These are phyloP conservation scores for Corynascus novoguineensis DNA, from an alignment of 495 filamentous ascomycete species.

Conservation along the genomic window DNA sequence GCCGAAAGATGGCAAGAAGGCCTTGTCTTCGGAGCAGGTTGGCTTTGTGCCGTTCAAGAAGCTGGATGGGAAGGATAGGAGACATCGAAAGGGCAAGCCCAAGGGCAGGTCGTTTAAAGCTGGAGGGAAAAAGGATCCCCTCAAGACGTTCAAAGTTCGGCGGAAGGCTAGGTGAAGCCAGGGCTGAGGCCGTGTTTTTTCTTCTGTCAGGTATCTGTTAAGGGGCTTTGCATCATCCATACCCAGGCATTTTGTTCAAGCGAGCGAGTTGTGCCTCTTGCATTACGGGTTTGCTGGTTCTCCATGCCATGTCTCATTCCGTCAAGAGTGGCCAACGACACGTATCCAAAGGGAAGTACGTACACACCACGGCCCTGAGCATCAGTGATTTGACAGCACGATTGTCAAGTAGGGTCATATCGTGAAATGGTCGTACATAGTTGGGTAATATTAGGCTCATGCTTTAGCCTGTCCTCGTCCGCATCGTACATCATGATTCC, in stretches of 20 bases:
- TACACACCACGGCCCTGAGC: neutral
- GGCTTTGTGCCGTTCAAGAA: slow-evolving; percentile 76
- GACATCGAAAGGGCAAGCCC: slow-evolving; percentile 66
- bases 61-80: slow-evolving; percentile 54
- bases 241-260: too few species aligned
- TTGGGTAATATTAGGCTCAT: neutral
- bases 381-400: neutral
- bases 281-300: too few species aligned
- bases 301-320: too few species aligned
- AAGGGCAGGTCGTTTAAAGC: slow-evolving; percentile 51
- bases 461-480: neutral
- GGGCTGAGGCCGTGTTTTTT: too few species aligned
- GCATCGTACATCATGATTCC: slow-evolving; percentile 5
- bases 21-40: slow-evolving; percentile 53
- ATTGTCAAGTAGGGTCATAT: neutral
- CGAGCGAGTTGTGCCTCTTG: too few species aligned
- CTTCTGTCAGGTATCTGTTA: too few species aligned
- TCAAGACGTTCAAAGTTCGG: slow-evolving; percentile 79
- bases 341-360: too few species aligned
- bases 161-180: slow-evolving; percentile 32
- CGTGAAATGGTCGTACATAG: neutral
- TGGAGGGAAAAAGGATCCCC: slow-evolving; percentile 62
- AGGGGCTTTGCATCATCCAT: too few species aligned
- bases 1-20: slow-evolving; percentile 69
- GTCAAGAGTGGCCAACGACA: too few species aligned